Conservation (phyloP, 116 monocot species). For the Papilionanthe hybrid region DNA sequence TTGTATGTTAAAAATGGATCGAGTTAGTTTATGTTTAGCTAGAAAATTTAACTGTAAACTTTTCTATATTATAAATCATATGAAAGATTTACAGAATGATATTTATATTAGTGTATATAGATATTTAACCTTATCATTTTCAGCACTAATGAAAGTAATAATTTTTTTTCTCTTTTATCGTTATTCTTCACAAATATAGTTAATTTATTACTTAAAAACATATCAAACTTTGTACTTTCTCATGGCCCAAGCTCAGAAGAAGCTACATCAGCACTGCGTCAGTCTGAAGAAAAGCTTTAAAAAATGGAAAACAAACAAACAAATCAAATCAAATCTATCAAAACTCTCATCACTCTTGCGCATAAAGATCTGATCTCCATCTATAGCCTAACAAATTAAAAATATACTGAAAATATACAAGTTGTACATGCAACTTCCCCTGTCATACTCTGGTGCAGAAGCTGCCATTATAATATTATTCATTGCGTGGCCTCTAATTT, state of each 20-base stretch:
- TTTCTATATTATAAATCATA: too few relatives aligned
- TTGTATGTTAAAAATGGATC: too few relatives aligned
- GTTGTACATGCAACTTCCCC: not conserved
- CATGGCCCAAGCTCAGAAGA: not conserved
- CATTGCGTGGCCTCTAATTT: not conserved
- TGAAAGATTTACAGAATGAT: too few relatives aligned
- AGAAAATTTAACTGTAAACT: too few relatives aligned
- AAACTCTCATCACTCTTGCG: not conserved
- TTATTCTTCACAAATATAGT: too few relatives aligned
- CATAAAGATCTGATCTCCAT: not conserved
- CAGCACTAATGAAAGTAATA: too few relatives aligned
- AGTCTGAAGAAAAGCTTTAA: not conserved
- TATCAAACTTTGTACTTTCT: not conserved
- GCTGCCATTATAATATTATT: not conserved
- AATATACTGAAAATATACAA: constrained; percentile 3
- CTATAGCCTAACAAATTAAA: not conserved
- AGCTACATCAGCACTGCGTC: not conserved
- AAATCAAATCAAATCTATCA: constrained; percentile 10
- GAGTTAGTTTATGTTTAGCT: too few relatives aligned
- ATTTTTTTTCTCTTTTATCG: too few relatives aligned
- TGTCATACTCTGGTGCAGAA: not conserved
- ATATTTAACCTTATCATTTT: too few relatives aligned
- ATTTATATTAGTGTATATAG: too few relatives aligned
- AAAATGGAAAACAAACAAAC: constrained; percentile 4
- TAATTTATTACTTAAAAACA: not conserved